Percentiles rank a stretch among this genome's conserved stretches.
These are phyloP conservation scores for Fusarium globosum DNA, from an alignment of 2,329 filamentous ascomycete species.

Conservation along the genomic window DNA sequence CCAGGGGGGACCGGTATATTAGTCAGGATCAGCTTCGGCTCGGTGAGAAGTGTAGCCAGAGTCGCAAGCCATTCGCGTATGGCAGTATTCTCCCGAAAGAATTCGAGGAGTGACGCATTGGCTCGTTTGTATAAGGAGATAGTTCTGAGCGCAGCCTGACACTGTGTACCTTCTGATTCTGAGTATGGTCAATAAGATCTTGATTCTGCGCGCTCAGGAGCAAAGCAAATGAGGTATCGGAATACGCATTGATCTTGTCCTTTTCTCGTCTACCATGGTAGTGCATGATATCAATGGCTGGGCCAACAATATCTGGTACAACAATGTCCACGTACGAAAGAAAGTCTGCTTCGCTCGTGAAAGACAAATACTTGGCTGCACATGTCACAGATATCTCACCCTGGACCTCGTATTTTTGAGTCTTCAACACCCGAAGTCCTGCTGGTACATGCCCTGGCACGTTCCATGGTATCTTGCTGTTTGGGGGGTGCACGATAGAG, in stretches of 20 bases:
- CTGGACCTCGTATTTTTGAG: neutral
- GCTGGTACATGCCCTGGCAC: neutral
- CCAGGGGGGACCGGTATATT: neutral
- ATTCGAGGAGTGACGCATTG: rapidly evolving
- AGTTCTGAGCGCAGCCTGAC: neutral
- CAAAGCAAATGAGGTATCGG: neutral
- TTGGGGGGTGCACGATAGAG: neutral
- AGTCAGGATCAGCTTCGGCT: neutral
- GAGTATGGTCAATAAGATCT: neutral
- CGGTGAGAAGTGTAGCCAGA: neutral
- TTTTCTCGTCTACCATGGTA: no score
- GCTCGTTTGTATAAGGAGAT: neutral
- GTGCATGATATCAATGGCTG: neutral
- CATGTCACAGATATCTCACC: neutral
- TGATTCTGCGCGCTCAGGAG: rapidly evolving
- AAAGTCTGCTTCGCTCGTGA: neutral
- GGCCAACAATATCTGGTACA: neutral
- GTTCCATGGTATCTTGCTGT: rapidly evolving
- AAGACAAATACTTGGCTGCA: neutral
- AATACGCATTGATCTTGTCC: neutral
- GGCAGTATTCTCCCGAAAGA: rapidly evolving
- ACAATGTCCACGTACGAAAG: neutral
- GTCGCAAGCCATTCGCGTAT: rapidly evolving
- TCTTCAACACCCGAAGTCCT: neutral
- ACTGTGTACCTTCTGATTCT: rapidly evolving